Evolutionary conservation across 345 rosid genomes (phyloP).

Genomic region (Triadica sebifera): DNA sequence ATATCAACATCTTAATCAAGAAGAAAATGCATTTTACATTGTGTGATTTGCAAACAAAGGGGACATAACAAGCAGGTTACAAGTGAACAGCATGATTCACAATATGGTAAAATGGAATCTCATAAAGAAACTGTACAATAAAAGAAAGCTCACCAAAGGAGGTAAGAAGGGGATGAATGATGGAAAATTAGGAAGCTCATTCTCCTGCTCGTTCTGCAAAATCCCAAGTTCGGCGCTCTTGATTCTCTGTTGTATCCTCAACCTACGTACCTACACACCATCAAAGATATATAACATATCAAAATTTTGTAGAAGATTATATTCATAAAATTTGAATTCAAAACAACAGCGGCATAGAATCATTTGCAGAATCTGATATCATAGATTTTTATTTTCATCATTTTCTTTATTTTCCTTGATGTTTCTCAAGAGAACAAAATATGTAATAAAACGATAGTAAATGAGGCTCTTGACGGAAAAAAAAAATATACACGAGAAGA

Average conservation of each 20-base stretch:
- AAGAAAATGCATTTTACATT: neutral
- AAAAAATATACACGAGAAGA: neutral
- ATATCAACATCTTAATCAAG: constrained; percentile 14
- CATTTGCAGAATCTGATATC: neutral
- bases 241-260: constrained; percentile 88
- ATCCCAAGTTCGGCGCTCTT: constrained; percentile 73
- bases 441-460: neutral
- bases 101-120: neutral
- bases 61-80: neutral
- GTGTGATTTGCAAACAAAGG: neutral
- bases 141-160: constrained; percentile 60
- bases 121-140: neutral
- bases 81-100: neutral
- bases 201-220: constrained; percentile 51
- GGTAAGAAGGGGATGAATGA: constrained; percentile 97
- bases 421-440: neutral
- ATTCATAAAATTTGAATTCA: neutral
- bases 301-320: neutral
- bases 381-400: neutral
- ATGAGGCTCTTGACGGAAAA: neutral
- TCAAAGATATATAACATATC: neutral
- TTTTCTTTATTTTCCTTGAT: neutral
- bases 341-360: neutral
- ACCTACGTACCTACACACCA: constrained; percentile 66
- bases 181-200: constrained; percentile 85